Evolutionary conservation across 2,329 filamentous ascomycete species (phyloP).

Genomic region (Colletotrichum echinochloae): DNA sequence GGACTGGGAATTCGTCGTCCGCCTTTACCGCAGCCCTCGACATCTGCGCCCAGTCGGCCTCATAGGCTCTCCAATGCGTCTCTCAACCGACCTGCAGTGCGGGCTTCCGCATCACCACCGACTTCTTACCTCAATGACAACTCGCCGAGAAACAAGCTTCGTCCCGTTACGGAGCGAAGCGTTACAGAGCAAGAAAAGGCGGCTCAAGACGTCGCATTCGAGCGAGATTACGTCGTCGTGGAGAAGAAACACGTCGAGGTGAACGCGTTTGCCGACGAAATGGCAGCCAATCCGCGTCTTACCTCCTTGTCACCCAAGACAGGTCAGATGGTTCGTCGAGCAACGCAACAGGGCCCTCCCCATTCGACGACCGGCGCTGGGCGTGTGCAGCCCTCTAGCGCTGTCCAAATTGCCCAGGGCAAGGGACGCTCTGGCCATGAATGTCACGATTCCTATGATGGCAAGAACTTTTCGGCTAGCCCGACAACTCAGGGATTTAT

Average conservation of each 20-base stretch:
- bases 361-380: conserved; percentile 77
- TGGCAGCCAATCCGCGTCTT: conserved; percentile 83
- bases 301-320: conserved; percentile 65
- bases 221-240: conserved; percentile 94
- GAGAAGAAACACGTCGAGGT: conserved; percentile 97
- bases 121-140: conserved; percentile 53
- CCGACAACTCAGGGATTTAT: conserved; percentile 89
- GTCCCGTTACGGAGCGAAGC: conserved; percentile 44
- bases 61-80: conserved; percentile 57
- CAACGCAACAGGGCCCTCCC: conserved; percentile 81
- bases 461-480: conserved; percentile 75
- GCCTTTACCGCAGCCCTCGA: conserved; percentile 58
- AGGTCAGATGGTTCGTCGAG: conserved; percentile 76
- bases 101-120: conserved; percentile 50
- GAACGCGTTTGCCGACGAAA: conserved; percentile 95
- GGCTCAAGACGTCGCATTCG: conserved; percentile 88
- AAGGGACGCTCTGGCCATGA: conserved; percentile 75
- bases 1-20: conserved; percentile 66
- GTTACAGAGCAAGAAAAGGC: conserved; percentile 75
- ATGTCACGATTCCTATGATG: conserved; percentile 82
- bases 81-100: conserved; percentile 47
- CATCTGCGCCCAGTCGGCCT: conserved; percentile 61
- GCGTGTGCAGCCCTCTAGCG: conserved; percentile 74
- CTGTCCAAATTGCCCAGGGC: conserved; percentile 79
- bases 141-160: conserved; percentile 47